Percentiles rank a stretch among this genome's conserved stretches.
phyloP scores from a whole-genome alignment of 2,329 filamentous ascomycete species.

The Arthrobotrys conoides region DNA sequence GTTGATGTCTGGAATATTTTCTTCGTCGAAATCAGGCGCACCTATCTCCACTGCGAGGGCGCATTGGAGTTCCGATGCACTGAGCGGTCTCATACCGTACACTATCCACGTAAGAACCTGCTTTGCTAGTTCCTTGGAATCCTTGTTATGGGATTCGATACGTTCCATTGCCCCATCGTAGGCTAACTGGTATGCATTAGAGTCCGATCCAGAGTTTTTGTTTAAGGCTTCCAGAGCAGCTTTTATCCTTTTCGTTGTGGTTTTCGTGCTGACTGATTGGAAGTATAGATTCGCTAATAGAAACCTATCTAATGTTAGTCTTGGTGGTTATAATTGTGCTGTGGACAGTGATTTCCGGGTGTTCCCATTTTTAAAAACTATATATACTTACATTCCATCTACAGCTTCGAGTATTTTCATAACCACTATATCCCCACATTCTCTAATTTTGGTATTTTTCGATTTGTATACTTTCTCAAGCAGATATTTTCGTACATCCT shows the following conservation, averaged over 20 bases:
- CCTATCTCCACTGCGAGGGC: constrained; percentile 28
- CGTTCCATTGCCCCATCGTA: constrained; percentile 29
- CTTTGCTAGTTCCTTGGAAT: constrained; percentile 8
- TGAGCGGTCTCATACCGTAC: constrained; percentile 21
- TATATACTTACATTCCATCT: constrained; percentile 24
- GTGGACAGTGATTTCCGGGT: too few species aligned
- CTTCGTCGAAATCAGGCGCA: constrained; percentile 9
- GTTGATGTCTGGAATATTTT: constrained; percentile 16
- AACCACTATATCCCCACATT: neutral
- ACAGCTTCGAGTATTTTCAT: neutral
- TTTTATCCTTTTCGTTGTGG: constrained; percentile 5
- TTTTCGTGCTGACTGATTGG: constrained; percentile 6
- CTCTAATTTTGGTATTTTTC: neutral
- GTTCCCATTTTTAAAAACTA: too few species aligned
- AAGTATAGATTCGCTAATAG: constrained; percentile 21
- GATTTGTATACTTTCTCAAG: neutral
- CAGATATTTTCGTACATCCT: constrained; percentile 28
- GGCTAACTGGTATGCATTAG: neutral
- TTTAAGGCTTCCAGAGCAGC: neutral
- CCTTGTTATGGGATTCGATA: constrained; percentile 8
- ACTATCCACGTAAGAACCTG: constrained; percentile 19
- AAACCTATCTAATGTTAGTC: too few species aligned
- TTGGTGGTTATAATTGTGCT: too few species aligned
- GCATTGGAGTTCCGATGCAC: constrained; percentile 1
- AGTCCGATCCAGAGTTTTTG: neutral